Conservation (phyloP, 306 rosid species). For the Rubus parviflorus region DNA sequence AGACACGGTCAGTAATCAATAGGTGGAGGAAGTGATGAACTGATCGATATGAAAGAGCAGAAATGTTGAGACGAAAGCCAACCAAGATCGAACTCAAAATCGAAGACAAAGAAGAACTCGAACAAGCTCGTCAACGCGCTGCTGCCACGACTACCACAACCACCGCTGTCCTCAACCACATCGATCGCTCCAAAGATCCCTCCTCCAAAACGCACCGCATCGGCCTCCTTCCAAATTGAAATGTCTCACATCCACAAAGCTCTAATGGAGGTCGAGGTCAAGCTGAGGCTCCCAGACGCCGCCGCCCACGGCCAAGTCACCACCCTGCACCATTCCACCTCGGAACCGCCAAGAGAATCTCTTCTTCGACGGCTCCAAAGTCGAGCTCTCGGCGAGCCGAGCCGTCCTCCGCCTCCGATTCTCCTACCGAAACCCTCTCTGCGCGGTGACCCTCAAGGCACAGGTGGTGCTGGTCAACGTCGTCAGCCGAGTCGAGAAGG, state of each 20-base stretch:
- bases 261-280: slow-evolving; percentile 59
- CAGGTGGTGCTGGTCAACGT: slow-evolving; percentile 69
- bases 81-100: slow-evolving; percentile 58
- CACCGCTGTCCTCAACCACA: slow-evolving; percentile 49
- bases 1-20: neutral
- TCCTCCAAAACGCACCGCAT: slow-evolving; percentile 43
- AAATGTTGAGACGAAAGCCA: slow-evolving; percentile 76
- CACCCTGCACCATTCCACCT: slow-evolving; percentile 52
- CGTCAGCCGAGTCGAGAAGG: slow-evolving; percentile 89
- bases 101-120: slow-evolving; percentile 90
- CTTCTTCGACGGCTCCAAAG: slow-evolving; percentile 75
- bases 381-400: slow-evolving; percentile 56
- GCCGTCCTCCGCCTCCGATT: slow-evolving; percentile 80
- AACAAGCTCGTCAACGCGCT: slow-evolving; percentile 66
- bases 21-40: no score
- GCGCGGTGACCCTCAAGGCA: slow-evolving; percentile 74
- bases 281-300: slow-evolving; percentile 63
- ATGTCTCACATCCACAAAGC: slow-evolving; percentile 10
- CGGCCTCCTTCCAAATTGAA: slow-evolving; percentile 19
- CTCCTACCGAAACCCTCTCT: no score
- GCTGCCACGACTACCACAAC: slow-evolving; percentile 26
- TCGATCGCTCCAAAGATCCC: slow-evolving; percentile 50
- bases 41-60: neutral
- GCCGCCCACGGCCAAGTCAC: slow-evolving; percentile 47
- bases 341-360: slow-evolving; percentile 64